A percentile compares a stretch with the other conserved stretches of the same genome.
These are phyloP conservation scores for Nothophoma quercina DNA, from an alignment of 2,329 filamentous ascomycete genomes.

Conservation along the genomic window DNA sequence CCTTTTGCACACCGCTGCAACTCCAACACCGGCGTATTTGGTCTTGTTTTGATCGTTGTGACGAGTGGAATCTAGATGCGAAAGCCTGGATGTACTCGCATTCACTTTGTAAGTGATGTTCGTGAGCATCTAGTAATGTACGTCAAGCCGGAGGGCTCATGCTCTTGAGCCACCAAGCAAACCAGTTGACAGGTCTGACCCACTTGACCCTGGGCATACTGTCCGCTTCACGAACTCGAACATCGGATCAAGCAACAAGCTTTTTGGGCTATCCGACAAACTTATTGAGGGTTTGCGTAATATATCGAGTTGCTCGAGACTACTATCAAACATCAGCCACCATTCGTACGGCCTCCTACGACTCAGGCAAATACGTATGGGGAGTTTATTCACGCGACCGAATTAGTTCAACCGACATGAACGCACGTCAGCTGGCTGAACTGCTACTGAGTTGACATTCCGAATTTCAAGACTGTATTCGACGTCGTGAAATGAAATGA, in stretches of 20 bases:
- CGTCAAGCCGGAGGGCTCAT: slow-evolving; percentile 27
- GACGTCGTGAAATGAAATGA: background rate
- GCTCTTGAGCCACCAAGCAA: slow-evolving; percentile 39
- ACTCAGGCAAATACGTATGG: too few relatives aligned
- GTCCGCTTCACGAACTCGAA: slow-evolving; percentile 6
- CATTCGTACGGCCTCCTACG: background rate
- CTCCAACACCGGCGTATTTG: slow-evolving; percentile 63
- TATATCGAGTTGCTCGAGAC: background rate
- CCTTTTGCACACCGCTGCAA: slow-evolving; percentile 39
- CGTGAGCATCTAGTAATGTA: slow-evolving; percentile 2
- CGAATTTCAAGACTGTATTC: background rate
- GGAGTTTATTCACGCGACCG: too few relatives aligned
- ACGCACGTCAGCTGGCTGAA: too few relatives aligned
- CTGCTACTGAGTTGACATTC: too few relatives aligned
- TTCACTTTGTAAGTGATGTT: slow-evolving; percentile 8
- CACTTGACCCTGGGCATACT: slow-evolving; percentile 33
- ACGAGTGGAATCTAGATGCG: slow-evolving; percentile 21
- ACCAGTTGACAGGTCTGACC: slow-evolving; percentile 39
- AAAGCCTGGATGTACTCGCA: slow-evolving; percentile 17
- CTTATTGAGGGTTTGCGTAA: background rate
- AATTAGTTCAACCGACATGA: too few relatives aligned
- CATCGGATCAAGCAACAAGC: background rate
- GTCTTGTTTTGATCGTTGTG: slow-evolving; percentile 68
- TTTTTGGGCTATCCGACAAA: slow-evolving; percentile 4
- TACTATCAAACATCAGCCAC: background rate